Evolutionary conservation across 495 filamentous ascomycete species (phyloP), one percentile per base, ranked within the genome.

Genomic region (Pseudoneurospora amorphoporcata): DNA sequence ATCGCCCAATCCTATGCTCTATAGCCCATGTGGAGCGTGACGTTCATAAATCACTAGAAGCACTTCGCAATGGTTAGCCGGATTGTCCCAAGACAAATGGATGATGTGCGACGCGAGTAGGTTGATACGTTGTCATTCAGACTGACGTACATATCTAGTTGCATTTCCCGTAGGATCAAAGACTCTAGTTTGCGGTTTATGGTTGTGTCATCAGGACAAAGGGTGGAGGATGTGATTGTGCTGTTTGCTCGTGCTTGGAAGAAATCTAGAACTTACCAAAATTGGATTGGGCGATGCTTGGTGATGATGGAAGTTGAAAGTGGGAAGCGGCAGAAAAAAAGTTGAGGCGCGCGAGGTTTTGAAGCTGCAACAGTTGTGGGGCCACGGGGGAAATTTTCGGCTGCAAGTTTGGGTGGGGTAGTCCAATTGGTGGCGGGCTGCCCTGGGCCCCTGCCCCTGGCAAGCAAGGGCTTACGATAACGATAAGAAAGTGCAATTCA

Each of bases 131-230:
- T 65, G 53, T 65, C 80, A 79, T 87, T 98, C 95, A 98, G 95
- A 94, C 95, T 98, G 95, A 98, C 95, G 95, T 98, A 90, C 92
- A 93, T 91, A 89, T 84, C 79, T 82, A 91, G 91, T 95, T 97
- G 95, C 95, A 97, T 93, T 47, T 89, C 91, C 91, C 86, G 86
- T 81, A 71, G 92, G 79, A 92, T 98, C 95, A 98, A 98, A 98
- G 95, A 98, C 95, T 98, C 95, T 98, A 98, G 95, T 98, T 98
- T 94, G 92, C 89, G 91, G 94, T 95, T 92, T 94, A 88, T 65
- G 89, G 87, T 80, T 68, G 72, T 88, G 83, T 88, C 87, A 88
- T 88, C 87, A 88, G 76, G 72, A 76, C 78, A 81, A 72, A 38
- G 71, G 71, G 71, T 23, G 58, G 41, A 14, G 19, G 23, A 58